Conservation (phyloP, 257 asterid genomes). For the Fraxinus anomala region DNA sequence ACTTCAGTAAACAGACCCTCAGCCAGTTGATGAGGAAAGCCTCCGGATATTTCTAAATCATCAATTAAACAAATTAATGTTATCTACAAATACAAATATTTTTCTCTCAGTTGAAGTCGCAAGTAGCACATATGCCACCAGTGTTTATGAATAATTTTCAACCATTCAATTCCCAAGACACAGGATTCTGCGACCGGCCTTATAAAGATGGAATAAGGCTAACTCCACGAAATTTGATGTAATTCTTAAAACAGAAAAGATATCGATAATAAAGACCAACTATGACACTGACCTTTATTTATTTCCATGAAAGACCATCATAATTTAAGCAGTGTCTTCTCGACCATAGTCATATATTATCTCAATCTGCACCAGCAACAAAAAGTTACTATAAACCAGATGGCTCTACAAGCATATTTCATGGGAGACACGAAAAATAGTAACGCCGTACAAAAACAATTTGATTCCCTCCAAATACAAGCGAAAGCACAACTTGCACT, state of each 20-base stretch:
- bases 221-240: background rate
- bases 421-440: background rate
- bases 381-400: slow-evolving; percentile 11
- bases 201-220: background rate
- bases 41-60: background rate
- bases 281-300: slow-evolving; percentile 40
- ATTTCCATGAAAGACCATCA: slow-evolving; percentile 32
- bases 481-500: background rate
- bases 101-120: background rate
- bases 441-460: background rate
- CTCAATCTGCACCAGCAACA: slow-evolving; percentile 70
- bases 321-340: slow-evolving; percentile 57
- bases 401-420: background rate
- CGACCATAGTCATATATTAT: slow-evolving; percentile 76
- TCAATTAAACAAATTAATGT: background rate
- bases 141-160: background rate
- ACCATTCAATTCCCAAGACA: background rate
- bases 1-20: background rate
- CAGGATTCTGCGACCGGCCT: background rate
- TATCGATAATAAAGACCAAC: background rate
- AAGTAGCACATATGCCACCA: background rate
- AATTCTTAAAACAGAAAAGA: background rate
- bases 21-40: background rate
- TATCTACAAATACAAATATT: background rate
- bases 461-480: background rate